These are phyloP conservation scores for cucumber (Cucumis sativus) DNA, from an alignment of 306 rosid genomes.

Conservation along the genomic window DNA sequence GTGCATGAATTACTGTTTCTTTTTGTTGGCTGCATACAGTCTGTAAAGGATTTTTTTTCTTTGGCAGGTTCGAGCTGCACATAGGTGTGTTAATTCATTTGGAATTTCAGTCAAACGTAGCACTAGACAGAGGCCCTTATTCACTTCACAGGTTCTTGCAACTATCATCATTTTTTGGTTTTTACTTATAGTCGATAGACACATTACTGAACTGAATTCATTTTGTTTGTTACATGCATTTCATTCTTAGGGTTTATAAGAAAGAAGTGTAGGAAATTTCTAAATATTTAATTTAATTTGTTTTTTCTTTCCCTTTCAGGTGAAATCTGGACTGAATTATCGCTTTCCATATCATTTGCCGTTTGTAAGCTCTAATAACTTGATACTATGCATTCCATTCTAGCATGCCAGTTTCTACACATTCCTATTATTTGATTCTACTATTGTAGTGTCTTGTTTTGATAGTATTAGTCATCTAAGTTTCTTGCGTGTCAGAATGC, in stretches of 20 bases:
- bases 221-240: neutral
- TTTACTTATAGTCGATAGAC: neutral
- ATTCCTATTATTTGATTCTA: neutral
- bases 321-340: constrained; percentile 17
- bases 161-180: neutral
- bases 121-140: constrained; percentile 32
- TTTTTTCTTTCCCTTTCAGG: constrained; percentile 32
- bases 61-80: constrained; percentile 40
- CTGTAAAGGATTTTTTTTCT: neutral
- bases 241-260: neutral
- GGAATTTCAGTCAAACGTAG: constrained; percentile 34
- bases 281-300: neutral
- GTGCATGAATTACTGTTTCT: neutral
- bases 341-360: constrained; percentile 21
- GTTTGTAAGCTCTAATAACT: constrained; percentile 33
- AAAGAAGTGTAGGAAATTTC: neutral
- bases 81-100: constrained; percentile 21
- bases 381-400: neutral
- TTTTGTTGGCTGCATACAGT: neutral
- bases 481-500: neutral
- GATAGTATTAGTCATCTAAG: neutral
- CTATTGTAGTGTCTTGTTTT: neutral
- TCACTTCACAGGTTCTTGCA: constrained; percentile 47
- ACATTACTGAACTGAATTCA: neutral
- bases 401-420: neutral